These are phyloP conservation scores for Rhodotorula sp. DNA, from an alignment of 1,284 basidiomycete genomes.

Conservation along the genomic window DNA sequence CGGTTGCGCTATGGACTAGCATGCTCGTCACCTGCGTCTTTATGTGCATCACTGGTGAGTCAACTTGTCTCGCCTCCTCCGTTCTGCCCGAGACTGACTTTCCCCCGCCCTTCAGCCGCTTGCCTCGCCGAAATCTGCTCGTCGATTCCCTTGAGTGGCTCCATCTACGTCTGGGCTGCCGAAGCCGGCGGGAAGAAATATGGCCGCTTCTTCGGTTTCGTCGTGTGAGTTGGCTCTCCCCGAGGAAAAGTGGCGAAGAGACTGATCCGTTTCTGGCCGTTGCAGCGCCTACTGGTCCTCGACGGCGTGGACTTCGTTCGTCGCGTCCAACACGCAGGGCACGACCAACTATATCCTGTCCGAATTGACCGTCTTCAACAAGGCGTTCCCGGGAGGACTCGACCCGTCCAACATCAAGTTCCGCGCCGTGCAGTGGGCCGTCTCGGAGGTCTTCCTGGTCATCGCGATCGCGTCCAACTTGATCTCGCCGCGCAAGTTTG, in stretches of 20 bases:
- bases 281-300: constrained; percentile 36
- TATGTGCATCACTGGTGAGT: constrained; percentile 66
- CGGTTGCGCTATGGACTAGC: constrained; percentile 76
- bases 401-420: constrained; percentile 70
- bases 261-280: background rate
- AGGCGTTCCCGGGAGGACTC: constrained; percentile 73
- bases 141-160: constrained; percentile 60
- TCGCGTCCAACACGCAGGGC: constrained; percentile 76
- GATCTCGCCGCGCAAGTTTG: constrained; percentile 66
- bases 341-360: constrained; percentile 75
- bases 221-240: constrained; percentile 59
- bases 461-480: constrained; percentile 74
- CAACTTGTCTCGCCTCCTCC: background rate
- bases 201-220: constrained; percentile 75
- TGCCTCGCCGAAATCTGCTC: constrained; percentile 65
- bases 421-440: constrained; percentile 74
- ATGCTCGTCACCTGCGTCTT: constrained; percentile 74
- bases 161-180: constrained; percentile 86
- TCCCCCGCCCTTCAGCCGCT: constrained; percentile 54
- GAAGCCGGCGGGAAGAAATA: constrained; percentile 80
- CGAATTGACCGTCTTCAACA: constrained; percentile 70
- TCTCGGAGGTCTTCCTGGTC: constrained; percentile 68
- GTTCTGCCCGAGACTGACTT: background rate
- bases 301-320: constrained; percentile 86
- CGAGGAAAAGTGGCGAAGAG: background rate